Percentiles rank a stretch among this genome's conserved stretches.
These are phyloP conservation scores for Alternaria sp. DNA, from an alignment of 2,329 filamentous ascomycete genomes.

Conservation along the genomic window DNA sequence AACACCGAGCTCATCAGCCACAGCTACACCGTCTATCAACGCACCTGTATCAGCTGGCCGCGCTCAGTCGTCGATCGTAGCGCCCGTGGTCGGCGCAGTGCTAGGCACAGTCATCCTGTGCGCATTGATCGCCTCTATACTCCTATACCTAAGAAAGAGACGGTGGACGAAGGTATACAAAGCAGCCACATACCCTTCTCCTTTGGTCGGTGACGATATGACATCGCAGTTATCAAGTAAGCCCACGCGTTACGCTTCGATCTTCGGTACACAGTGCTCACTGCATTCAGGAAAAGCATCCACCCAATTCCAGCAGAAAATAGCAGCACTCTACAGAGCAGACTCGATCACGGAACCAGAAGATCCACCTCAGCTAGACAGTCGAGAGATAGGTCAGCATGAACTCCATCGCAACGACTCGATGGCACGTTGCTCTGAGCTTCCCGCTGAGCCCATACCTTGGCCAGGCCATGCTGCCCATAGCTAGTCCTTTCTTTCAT, in stretches of 20 bases:
- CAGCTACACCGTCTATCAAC: neutral
- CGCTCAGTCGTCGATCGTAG: constrained; percentile 10
- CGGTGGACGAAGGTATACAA: constrained; percentile 26
- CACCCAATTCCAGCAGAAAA: neutral
- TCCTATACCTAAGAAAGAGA: constrained; percentile 19
- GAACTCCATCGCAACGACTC: neutral
- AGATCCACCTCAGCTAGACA: constrained; percentile 11
- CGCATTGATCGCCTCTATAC: constrained; percentile 6
- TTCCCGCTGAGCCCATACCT: constrained; percentile 13
- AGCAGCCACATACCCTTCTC: constrained; percentile 31
- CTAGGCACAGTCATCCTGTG: constrained; percentile 27
- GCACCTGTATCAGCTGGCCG: neutral
- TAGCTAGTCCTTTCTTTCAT: neutral
- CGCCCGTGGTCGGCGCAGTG: constrained; percentile 31
- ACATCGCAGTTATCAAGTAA: constrained; percentile 18
- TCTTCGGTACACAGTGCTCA: neutral
- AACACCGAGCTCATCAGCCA: neutral
- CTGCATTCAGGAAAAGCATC: neutral
- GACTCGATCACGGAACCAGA: constrained; percentile 17
- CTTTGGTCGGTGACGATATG: constrained; percentile 33
- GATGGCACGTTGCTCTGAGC: constrained; percentile 3
- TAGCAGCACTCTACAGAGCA: neutral
- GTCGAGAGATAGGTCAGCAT: constrained; percentile 4
- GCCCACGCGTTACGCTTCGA: neutral
- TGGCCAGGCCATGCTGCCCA: constrained; percentile 2